Conservation (phyloP, 2,329 filamentous ascomycete genomes). For the Chaetomiaceae sp. region DNA sequence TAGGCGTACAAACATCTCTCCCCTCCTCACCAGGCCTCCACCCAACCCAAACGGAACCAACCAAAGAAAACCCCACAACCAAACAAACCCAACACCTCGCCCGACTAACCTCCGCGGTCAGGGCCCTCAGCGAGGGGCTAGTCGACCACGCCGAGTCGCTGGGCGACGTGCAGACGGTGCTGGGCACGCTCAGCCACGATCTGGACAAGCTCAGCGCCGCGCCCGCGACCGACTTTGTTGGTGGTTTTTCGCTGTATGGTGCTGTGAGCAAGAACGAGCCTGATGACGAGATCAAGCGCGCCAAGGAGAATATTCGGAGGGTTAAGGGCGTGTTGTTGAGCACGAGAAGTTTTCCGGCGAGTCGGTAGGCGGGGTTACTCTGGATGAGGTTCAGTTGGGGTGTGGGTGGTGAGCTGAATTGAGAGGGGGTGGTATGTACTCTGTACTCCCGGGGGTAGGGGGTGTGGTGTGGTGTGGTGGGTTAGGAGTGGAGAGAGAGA, state of each 20-base stretch:
- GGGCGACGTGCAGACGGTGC: constrained; percentile 46
- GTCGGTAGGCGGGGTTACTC: not conserved
- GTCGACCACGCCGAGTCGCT: constrained; percentile 43
- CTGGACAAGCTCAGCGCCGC: constrained; percentile 56
- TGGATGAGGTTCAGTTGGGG: not conserved
- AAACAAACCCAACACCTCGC: constrained; percentile 40
- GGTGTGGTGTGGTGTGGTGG: no score
- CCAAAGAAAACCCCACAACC: constrained; percentile 30
- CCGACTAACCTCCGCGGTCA: constrained; percentile 39
- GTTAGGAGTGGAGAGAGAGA: no score
- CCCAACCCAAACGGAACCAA: not conserved
- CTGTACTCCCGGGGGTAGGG: no score
- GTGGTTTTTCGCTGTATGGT: constrained; percentile 40
- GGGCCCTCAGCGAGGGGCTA: constrained; percentile 40
- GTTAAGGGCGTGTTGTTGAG: constrained; percentile 76
- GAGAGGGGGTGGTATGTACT: no score
- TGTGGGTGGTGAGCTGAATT: no score
- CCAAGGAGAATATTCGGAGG: constrained; percentile 70
- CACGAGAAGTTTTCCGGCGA: constrained; percentile 62
- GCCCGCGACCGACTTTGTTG: constrained; percentile 33
- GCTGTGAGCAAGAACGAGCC: constrained; percentile 46
- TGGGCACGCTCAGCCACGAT: constrained; percentile 60
- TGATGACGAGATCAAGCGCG: constrained; percentile 66
- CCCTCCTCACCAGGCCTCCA: constrained; percentile 32
- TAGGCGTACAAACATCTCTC: constrained; percentile 70